Evolutionary conservation across 768 basidiomycete species (phyloP).

Genomic region (Russula virescens): DNA sequence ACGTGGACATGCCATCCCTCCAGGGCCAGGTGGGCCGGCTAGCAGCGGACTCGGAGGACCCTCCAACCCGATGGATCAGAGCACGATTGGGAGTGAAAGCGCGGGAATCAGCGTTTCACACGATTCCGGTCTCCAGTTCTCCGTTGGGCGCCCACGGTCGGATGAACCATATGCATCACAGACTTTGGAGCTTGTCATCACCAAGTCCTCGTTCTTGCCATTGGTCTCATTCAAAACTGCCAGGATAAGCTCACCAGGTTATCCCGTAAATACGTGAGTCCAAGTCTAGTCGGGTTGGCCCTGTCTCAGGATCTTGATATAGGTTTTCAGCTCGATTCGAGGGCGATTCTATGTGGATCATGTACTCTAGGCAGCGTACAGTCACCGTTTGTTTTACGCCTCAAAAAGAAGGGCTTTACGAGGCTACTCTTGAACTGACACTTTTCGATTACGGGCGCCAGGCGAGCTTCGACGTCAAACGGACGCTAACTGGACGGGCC

Average conservation of each 20-base stretch:
- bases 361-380: not conserved
- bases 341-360: constrained; percentile 4
- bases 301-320: not conserved
- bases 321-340: constrained; percentile 7
- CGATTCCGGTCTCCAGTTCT: constrained; percentile 14
- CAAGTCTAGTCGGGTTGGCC: not conserved
- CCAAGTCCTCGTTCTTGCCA: not conserved
- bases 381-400: constrained; percentile 6
- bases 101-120: constrained; percentile 9
- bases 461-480: constrained; percentile 7
- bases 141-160: not conserved
- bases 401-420: constrained; percentile 1
- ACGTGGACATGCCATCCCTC: too few relatives aligned
- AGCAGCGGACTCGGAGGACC: too few relatives aligned
- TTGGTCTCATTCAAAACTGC: constrained; percentile 2
- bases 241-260: not conserved
- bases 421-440: constrained; percentile 12
- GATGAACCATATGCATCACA: not conserved
- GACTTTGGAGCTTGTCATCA: constrained; percentile 3
- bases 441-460: too few relatives aligned
- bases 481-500: not conserved
- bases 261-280: not conserved
- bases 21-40: too few relatives aligned
- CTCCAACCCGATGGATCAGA: too few relatives aligned
- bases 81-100: not conserved